Evolutionary conservation across 106 monocot genomes (phyloP), one percentile per base, ranked within the genome.

Genomic region (Gastrodia elata): DNA sequence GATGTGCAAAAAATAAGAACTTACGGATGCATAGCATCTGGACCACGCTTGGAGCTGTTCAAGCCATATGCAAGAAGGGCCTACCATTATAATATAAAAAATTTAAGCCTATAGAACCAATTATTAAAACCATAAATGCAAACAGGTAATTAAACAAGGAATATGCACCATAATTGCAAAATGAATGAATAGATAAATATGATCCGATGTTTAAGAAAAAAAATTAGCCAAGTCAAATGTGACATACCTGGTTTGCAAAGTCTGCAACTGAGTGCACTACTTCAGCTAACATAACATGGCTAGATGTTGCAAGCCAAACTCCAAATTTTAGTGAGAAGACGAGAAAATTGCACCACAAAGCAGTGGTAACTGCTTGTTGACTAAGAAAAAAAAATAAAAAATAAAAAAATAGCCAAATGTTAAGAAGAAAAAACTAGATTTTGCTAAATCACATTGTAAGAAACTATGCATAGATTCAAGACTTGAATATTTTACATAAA

Each of bases 251-350:
- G 77, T 98, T 98, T 32, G 98, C 93, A 82, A 98, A 91, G 78
- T 98, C 98, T 24, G 98, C 88, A 85, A 88, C 56, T 16, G 97
- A 98, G 64, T 98, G 98, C 15, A 98, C 83, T 33, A 91, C 84
- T 77, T 98, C 98, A 76, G 98, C 98, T 42, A 98, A 72, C 98
- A 98, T 98, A 72, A 98, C 98, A 91, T 98, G 98, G 77, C 98
- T 98, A 37, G 98, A 87, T 73, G 93, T 98, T 36, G 75, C 22
- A 42, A 98, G 58, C 90, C 91, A 93, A 25, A 98, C 98, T 32
- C 98, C 93, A 80, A 98, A 93, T 69, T 98, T 98, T 26, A 98
- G 88, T 41, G 98, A 98, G 83, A 98, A 98, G 39, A 98, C 98
- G 16, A 98, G 91, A 57, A 98, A 98, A 76, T 98, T 98, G 80